Percentiles rank a stretch among this genome's conserved stretches.
Evolutionary conservation across 2,329 filamentous ascomycete species (phyloP).

Genomic region (Trichoderma lentiforme): DNA sequence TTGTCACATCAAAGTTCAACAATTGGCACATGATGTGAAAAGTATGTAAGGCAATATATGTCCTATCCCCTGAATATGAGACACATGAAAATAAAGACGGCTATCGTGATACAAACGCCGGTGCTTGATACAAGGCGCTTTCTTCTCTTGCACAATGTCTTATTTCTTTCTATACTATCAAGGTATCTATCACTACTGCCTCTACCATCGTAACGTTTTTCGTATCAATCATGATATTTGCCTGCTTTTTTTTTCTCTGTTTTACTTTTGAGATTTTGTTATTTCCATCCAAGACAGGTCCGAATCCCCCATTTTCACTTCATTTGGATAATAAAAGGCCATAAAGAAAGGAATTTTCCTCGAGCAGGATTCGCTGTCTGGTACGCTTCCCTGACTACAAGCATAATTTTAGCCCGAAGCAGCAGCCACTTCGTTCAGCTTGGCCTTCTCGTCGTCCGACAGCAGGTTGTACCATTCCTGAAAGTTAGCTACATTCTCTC

Average conservation of each 20-base stretch:
- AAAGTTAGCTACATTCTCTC: conserved; percentile 56
- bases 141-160: neutral
- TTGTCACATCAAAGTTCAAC: neutral
- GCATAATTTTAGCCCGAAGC: conserved; percentile 30
- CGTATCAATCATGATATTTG: conserved; percentile 5
- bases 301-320: neutral
- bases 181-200: conserved; percentile 9
- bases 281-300: neutral
- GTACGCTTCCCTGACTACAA: neutral
- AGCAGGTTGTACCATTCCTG: conserved; percentile 55
- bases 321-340: neutral
- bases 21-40: neutral
- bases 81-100: too few relatives aligned
- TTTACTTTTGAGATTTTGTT: neutral
- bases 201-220: conserved; percentile 3
- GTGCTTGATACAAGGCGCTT: neutral
- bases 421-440: conserved; percentile 51
- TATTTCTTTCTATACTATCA: conserved; percentile 12
- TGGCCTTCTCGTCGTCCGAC: conserved; percentile 53
- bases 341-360: too few relatives aligned
- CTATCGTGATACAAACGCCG: neutral
- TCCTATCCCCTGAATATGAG: neutral
- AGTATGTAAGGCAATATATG: neutral
- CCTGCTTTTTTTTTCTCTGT: neutral
- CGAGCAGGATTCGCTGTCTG: too few relatives aligned